A percentile compares a stretch with the other conserved stretches of the same genome.
Conservation (phyloP, 306 rosid species). For the Inga oerstediana region DNA sequence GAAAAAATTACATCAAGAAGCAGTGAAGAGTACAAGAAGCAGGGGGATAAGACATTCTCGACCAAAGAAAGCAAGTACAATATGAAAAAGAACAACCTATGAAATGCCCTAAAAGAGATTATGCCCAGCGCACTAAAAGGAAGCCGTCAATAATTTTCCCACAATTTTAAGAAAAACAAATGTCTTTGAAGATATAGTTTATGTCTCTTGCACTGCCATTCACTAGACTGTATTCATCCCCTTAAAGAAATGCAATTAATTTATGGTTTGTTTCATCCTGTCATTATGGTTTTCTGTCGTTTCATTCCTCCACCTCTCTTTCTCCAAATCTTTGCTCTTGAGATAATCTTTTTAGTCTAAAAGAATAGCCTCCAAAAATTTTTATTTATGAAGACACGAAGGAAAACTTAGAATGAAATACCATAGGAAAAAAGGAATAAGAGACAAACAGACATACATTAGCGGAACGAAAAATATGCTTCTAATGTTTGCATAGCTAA, state of each 20-base stretch:
- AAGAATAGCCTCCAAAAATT: neutral
- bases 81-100: neutral
- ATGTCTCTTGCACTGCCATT: neutral
- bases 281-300: neutral
- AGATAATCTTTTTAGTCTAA: neutral
- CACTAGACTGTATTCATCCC: neutral
- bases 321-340: neutral
- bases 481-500: neutral
- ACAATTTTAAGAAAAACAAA: neutral
- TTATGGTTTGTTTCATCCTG: neutral
- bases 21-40: neutral
- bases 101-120: neutral
- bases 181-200: neutral
- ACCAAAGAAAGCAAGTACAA: neutral
- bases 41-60: neutral
- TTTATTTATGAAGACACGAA: neutral
- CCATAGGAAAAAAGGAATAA: neutral
- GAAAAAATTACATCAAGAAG: neutral
- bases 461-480: conserved; percentile 16
- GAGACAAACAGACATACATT: neutral
- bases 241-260: neutral
- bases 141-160: neutral
- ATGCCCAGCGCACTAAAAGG: neutral
- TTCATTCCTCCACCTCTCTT: neutral
- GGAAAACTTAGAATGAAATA: conserved; percentile 8